phyloP scores from a whole-genome alignment of 2,329 filamentous ascomycete genomes.

The Capronia coronata region DNA sequence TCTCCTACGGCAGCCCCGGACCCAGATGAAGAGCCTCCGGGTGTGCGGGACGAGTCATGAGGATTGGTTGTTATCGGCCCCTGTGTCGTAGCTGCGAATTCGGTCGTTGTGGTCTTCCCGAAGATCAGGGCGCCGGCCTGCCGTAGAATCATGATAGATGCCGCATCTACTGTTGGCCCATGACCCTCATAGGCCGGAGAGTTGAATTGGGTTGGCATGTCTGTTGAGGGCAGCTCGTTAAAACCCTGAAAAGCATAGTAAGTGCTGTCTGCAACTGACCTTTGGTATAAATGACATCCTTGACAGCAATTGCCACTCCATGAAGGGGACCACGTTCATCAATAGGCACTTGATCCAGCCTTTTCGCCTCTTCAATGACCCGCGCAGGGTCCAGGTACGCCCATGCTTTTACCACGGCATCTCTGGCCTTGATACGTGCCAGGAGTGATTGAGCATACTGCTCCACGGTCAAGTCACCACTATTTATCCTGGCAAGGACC shows the following conservation, averaged over 20 bases:
- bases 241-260: conserved; percentile 22
- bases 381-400: neutral
- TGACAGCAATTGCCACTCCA: conserved; percentile 53
- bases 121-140: conserved; percentile 36
- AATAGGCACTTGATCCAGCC: conserved; percentile 45
- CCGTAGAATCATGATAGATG: conserved; percentile 45
- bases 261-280: conserved; percentile 31
- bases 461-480: no score
- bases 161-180: conserved; percentile 39
- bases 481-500: no score
- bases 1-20: conserved; percentile 62
- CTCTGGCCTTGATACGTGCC: no score
- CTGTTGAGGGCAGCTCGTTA: no score
- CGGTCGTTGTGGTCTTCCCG: conserved; percentile 58
- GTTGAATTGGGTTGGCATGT: conserved; percentile 53
- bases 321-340: conserved; percentile 50
- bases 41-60: conserved; percentile 48
- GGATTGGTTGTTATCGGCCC: conserved; percentile 56
- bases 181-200: conserved; percentile 50
- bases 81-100: conserved; percentile 53
- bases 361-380: neutral
- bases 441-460: no score
- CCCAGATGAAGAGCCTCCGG: conserved; percentile 62
- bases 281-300: conserved; percentile 55
- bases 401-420: no score